Evolutionary conservation across 176 grass and related monocot genomes (phyloP).

Genomic region (Hordeum vulgare): MorexV3_pseudomolecules_assembly NC_058523.1:453551831-453552330

Average conservation of each 20-base stretch:
- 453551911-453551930: conserved; percentile 1
- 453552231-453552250: neutral
- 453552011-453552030: neutral
- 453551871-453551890: conserved; percentile 10
- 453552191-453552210: neutral
- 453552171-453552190: neutral
- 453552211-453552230: neutral
- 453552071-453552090: too few species aligned
- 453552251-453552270: neutral
- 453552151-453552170: neutral
- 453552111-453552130: neutral
- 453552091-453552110: too few species aligned
- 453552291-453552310: neutral
- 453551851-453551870: conserved; percentile 72
- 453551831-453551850: conserved; percentile 79
- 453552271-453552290: neutral
- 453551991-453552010: neutral
- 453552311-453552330: neutral
- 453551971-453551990: neutral
- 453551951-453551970: conserved; percentile 47
- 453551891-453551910: neutral
- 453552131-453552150: neutral
- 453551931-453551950: conserved; percentile 19
- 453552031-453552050: conserved; percentile 8
- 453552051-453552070: conserved; percentile 24